Conservation (phyloP, 179 eudicot genomes). For the Silene noctiflora region DNA sequence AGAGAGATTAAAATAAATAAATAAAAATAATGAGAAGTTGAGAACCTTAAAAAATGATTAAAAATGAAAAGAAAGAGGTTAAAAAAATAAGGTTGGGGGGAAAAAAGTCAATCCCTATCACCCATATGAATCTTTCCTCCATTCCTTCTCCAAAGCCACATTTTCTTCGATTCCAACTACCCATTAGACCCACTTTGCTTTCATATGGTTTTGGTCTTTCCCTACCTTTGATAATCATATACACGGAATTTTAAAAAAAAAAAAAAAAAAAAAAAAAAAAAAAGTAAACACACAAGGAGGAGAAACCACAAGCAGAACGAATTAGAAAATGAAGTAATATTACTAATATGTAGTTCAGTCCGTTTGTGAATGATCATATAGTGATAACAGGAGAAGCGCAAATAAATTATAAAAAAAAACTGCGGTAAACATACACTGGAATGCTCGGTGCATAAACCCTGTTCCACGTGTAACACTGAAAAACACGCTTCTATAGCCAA, state of each 20-base stretch:
- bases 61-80: no score
- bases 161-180: not conserved
- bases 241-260: not conserved
- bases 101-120: not conserved
- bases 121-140: not conserved
- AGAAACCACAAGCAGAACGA: not conserved
- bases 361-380: not conserved
- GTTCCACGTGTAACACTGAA: conserved; percentile 94
- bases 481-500: conserved; percentile 97
- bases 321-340: not conserved
- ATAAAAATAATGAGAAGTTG: no score
- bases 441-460: conserved; percentile 99
- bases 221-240: not conserved
- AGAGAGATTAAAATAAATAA: no score
- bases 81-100: not conserved
- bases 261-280: no score
- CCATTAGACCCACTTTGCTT: not conserved
- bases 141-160: not conserved
- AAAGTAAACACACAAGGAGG: not conserved
- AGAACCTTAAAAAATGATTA: no score
- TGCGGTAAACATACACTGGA: conserved; percentile 54
- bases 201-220: not conserved
- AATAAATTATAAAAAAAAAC: not conserved
- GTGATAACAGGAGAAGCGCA: not conserved
- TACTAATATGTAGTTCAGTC: not conserved